Base-by-base conservation (phyloP, 1,284 basidiomycete species). In the Trametes polyzona region DNA sequence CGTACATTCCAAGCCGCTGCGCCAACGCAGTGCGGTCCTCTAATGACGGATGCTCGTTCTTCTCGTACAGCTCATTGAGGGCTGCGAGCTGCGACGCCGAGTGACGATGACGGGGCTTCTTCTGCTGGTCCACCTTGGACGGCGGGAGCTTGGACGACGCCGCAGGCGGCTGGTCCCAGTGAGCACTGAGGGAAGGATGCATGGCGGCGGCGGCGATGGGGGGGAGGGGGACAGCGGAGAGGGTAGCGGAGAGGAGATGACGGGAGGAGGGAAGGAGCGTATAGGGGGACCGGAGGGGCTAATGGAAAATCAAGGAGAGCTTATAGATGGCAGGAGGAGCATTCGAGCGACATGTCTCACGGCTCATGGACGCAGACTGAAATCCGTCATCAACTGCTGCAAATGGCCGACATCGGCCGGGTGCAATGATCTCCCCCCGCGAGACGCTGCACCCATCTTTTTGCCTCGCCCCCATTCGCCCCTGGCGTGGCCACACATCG, bases 31-130 rank as follows among this genome's bases (percentile, higher is more conserved):
- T 79, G 62, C 89, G 82, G 57, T 83, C 79, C 54, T 89, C 84
- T 51, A 89, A 76, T 47, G 83, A 72, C n/a, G 89, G 89, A 71
- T 90, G 89, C 66, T 90, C 88, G 51, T 84, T 83, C 72, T 81
- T 79, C 63, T 89, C 88, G 63, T 85, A 92, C 59, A 91, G 84
- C 68, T 84, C 83, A 70, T 92, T 91, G 65, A 92, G 78, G 40
- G 86, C 87, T 29, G 81, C 81, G 30, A 91, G 80, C 72, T 91
- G 89, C 23, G 76, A 73, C 16, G 86, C 83, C 21, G 83, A 82
- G 68, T 91, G 90, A 44, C 89, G 82, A 73, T 90, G 87, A 62
- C 89, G 81, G 43, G 89, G 86, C 69, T 90, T 90, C 81, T 90
- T 90, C 24, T 73, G 71, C 64, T 73, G 74, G 67, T 76, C 78